Evolutionary conservation across 441 rosid genomes (phyloP), one percentile per base, ranked within the genome.

Genomic region (Eruca vesicaria): DNA sequence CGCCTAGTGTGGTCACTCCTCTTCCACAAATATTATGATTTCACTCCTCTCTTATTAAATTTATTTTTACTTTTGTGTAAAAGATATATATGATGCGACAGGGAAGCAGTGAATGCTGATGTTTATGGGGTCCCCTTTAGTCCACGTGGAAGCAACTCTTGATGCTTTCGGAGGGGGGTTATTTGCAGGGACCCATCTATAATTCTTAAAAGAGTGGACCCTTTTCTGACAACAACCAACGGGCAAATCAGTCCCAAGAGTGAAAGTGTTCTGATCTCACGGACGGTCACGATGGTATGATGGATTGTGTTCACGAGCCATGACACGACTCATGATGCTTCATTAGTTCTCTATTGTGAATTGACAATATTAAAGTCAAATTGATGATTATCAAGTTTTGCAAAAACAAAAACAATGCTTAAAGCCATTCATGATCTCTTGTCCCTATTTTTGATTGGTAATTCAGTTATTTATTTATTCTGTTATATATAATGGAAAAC

Each of bases 261-360:
- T 43, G 67, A 76, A 57, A 64, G 48, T 76, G 64, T 76, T 76
- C 72, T 70, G 61, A 76, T 70, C 62, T 71, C 72, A 76, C 7
- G 72, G 76, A 76, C 80, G 80, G 80, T 71, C 76, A 57, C 76
- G 80, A 76, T 76, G 75, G 56, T 70, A 76, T 64, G 80, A 70
- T 76, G 71, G 63, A 43, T 70, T 70, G 56, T 70, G 71, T 70
- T 76, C 71, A 63, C 69, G 66, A 76, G 79, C 66, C 70, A 76
- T 76, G 79, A 76, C 75, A 76, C 75, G 79, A 69, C 66, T 69
- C 71, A 55, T 76, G 66, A 76, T 76, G 70, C 75, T 76, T 76
- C 79, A 53, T 76, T 52, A 69, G 57, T 67, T 63, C 63, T 26
- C 43, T 33, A 43, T 45, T 33, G 45, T 55, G 18, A 36, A 65